Base-by-base conservation (phyloP, 1,284 basidiomycete species). In the Pseudozyma sp. region DNA sequence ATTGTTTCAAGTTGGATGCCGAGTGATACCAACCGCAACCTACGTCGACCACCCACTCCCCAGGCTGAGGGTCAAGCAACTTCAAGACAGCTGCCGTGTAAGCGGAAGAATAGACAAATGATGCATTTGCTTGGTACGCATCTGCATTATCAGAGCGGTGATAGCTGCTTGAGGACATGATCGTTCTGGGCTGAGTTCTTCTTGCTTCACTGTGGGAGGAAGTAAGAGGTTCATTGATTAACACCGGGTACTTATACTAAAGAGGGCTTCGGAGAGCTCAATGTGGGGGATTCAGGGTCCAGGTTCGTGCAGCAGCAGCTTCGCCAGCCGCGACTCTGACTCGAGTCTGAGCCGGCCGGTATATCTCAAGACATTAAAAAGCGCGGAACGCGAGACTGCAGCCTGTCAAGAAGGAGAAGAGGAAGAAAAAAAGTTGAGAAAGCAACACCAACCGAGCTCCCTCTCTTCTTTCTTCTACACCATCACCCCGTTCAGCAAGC, bases 71-170 rank as follows among this genome's bases (percentile, higher is more conserved):
- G 54, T 73, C 76, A 21, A 78, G 69, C 43, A 78, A 62, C 18
- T 42, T 11, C n/a, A 71, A 39, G 18, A 78, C 69, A 0, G 76
- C 51, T 1, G 72, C 48, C 3, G 73, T 69, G 54, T 73, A 66
- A n/a, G 62, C 67, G 12, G 51, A 45, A 10, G 72, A 76, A 47
- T 67, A 78, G 49, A 77, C 76, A 35, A 77, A 77, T 31, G 76
- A 74, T 11, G 76, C 76, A 65, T 77, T 74, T 25, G 36, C 42
- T 16, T 66, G 63, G 21, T 77, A 77, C 14, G 51, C 61, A 11
- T 68, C 56, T 14, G 76, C 71, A 34, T 77, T 60, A 13, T 77
- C 76, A 10, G 59, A 69, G n/a, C 52, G 42, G 19, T 69, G 59
- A 36, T 59, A 74, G n/a, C 16, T 38, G 16, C 54, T 47, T 1